Evolutionary conservation across 306 rosid genomes (phyloP).

Genomic region (Glycine soja): DNA sequence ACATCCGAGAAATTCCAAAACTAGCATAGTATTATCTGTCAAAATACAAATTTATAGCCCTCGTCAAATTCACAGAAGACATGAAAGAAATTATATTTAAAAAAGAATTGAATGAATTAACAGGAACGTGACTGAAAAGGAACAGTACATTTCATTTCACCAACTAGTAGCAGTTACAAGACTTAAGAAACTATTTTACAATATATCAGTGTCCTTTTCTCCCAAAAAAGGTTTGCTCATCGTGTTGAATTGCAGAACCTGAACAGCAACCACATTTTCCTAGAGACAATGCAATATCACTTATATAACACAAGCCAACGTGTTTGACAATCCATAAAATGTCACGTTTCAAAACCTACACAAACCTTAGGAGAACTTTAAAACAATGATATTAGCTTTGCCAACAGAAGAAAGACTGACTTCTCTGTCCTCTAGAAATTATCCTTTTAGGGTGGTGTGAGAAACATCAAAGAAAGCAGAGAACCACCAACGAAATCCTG

Average conservation of each 20-base stretch:
- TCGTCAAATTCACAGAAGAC: constrained; percentile 18
- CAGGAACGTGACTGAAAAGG: constrained; percentile 12
- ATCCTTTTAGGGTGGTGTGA: constrained; percentile 35
- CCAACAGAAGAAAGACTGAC: constrained; percentile 47
- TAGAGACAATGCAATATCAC: constrained; percentile 48
- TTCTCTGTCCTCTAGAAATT: constrained; percentile 48
- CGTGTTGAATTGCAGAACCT: constrained; percentile 38
- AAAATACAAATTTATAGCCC: constrained; percentile 7
- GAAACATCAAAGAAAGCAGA: constrained; percentile 50
- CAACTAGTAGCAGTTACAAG: constrained; percentile 37
- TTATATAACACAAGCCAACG: constrained; percentile 50
- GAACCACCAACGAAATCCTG: constrained; percentile 42
- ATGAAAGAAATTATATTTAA: not conserved
- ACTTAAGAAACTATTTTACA: constrained; percentile 50
- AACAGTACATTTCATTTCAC: constrained; percentile 47
- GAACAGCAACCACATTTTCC: constrained; percentile 46
- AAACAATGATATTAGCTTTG: constrained; percentile 49
- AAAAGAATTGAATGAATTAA: constrained; percentile 35
- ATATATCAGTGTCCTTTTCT: constrained; percentile 38
- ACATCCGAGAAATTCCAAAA: not conserved
- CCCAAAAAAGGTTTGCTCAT: constrained; percentile 45
- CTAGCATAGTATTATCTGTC: not conserved
- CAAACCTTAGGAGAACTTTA: constrained; percentile 45
- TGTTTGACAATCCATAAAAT: constrained; percentile 48
- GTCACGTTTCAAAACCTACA: constrained; percentile 46